Conservation (phyloP, 2,329 filamentous ascomycete species). For the Tolypocladium sp. region DNA sequence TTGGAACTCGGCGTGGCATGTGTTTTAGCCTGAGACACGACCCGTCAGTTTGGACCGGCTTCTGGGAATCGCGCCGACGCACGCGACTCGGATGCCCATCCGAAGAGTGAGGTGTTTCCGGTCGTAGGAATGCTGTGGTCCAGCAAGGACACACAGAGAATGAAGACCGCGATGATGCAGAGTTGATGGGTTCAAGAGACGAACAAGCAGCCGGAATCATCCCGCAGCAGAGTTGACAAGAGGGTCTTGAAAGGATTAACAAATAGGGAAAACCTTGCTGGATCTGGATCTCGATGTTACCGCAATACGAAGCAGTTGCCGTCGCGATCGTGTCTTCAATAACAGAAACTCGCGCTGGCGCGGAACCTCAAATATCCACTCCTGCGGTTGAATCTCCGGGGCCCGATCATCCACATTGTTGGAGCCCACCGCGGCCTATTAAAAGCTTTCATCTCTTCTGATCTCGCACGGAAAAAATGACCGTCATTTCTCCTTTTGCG, state of each 20-base stretch:
- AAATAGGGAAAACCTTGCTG: not conserved
- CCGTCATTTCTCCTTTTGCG: not conserved
- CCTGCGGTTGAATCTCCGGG: not conserved
- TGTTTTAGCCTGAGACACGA: not conserved
- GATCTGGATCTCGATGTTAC: not conserved
- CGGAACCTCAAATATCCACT: not conserved
- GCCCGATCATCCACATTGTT: not conserved
- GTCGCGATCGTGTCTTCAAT: not conserved
- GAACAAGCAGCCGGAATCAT: not conserved
- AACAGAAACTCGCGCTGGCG: not conserved
- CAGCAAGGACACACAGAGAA: not conserved
- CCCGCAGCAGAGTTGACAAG: not conserved
- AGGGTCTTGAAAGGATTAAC: too few species aligned
- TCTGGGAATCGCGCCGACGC: not conserved
- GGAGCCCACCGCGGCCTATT: not conserved
- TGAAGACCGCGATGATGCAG: not conserved
- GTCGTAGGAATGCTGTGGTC: not conserved
- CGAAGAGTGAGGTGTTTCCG: not conserved
- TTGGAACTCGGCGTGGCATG: not conserved
- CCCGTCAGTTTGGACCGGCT: not conserved
- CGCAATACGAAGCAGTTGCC: not conserved
- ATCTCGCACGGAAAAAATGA: not conserved
- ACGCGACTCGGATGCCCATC: not conserved
- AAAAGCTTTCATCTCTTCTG: not conserved
- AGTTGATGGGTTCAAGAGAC: not conserved